phyloP scores from a whole-genome alignment of 805 yeast genomes.

The Ogataea thermomethanolica region DNA sequence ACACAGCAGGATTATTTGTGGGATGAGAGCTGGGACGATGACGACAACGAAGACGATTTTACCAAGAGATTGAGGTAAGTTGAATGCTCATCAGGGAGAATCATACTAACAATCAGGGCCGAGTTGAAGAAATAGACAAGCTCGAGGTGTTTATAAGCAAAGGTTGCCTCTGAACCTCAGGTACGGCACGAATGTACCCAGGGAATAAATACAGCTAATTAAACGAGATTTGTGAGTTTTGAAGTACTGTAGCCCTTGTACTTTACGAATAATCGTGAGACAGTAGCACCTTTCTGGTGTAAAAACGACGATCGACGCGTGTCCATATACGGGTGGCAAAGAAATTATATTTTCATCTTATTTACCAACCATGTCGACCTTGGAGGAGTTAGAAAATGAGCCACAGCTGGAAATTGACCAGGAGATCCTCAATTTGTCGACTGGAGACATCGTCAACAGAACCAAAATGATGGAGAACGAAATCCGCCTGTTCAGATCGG shows the following conservation, averaged over 20 bases:
- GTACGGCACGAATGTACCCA: no score
- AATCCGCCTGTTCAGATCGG: slow-evolving; percentile 91
- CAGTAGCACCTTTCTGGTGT: background rate
- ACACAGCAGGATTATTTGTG: slow-evolving; percentile 63
- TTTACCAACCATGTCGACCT: slow-evolving; percentile 59
- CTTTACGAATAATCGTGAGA: background rate
- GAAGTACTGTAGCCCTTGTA: no score
- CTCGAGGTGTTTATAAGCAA: background rate
- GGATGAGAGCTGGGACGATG: slow-evolving; percentile 99
- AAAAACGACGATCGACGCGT: slow-evolving; percentile 10
- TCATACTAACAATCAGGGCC: slow-evolving; percentile 6
- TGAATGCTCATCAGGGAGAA: background rate
- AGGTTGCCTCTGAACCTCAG: no score
- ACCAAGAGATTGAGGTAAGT: slow-evolving; percentile 64
- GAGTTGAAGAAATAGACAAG: slow-evolving; percentile 7
- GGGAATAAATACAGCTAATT: background rate
- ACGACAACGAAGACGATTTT: slow-evolving; percentile 88
- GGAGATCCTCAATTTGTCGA: slow-evolving; percentile 74
- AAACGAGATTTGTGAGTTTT: background rate
- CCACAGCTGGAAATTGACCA: slow-evolving; percentile 67
- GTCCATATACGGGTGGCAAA: slow-evolving; percentile 12
- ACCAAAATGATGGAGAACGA: slow-evolving; percentile 89
- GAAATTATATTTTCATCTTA: slow-evolving; percentile 7
- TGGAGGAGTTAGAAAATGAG: slow-evolving; percentile 70
- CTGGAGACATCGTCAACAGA: slow-evolving; percentile 80